Percentiles rank a stretch among this genome's conserved stretches.
These are phyloP conservation scores for Pleurotus citrinopileatus DNA, from an alignment of 768 basidiomycete species.

Conservation along the genomic window DNA sequence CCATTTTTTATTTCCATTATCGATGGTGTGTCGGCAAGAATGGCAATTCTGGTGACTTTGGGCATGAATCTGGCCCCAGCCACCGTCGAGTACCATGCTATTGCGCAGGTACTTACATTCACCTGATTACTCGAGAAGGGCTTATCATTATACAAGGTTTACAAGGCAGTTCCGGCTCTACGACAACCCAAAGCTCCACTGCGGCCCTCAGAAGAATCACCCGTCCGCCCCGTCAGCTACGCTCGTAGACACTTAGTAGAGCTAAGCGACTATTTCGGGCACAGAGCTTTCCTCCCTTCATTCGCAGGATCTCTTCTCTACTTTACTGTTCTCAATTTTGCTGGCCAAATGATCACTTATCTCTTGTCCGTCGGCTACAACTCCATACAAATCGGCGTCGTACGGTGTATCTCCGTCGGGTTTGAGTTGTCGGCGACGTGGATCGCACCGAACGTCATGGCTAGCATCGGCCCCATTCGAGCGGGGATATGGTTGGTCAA, in stretches of 20 bases:
- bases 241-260: not conserved
- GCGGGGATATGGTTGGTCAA: conserved; percentile 28
- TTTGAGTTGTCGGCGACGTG: conserved; percentile 27
- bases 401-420: conserved; percentile 19
- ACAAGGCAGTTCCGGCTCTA: not conserved
- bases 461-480: conserved; percentile 21
- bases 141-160: not conserved
- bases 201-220: not conserved
- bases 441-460: conserved; percentile 22
- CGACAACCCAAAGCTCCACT: not conserved
- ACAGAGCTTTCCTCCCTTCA: conserved; percentile 21
- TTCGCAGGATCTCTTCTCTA: conserved; percentile 24
- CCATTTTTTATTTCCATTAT: conserved; percentile 23
- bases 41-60: conserved; percentile 18
- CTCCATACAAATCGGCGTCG: conserved; percentile 18
- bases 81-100: conserved; percentile 21
- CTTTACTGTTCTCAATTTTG: conserved; percentile 26
- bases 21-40: conserved; percentile 18
- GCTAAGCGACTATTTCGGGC: conserved; percentile 18
- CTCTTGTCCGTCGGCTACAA: conserved; percentile 22
- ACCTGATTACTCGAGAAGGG: not conserved
- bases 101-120: conserved; percentile 20
- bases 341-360: conserved; percentile 26
- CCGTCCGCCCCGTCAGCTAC: not conserved
- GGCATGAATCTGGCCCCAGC: conserved; percentile 18